These are phyloP conservation scores for Ambrosia hybrid DNA, from an alignment of 140 eudicot species.

Conservation along the genomic window DNA sequence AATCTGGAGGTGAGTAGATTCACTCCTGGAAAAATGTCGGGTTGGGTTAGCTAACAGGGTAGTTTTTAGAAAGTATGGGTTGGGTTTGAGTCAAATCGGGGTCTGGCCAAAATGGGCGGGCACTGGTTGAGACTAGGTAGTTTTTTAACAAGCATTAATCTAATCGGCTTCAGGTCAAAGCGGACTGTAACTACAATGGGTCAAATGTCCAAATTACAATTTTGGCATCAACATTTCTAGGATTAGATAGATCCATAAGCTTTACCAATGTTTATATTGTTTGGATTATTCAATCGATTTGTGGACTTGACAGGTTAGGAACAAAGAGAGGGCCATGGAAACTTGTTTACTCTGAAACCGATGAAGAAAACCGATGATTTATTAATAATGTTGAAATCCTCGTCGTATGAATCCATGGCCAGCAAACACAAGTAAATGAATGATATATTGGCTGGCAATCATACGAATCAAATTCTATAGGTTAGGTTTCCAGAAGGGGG, in stretches of 20 bases:
- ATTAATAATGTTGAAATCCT: background rate
- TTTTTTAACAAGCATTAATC: no score
- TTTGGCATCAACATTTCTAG: background rate
- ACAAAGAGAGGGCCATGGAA: conserved; percentile 77
- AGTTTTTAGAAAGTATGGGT: background rate
- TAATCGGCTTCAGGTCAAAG: background rate
- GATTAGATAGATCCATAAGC: background rate
- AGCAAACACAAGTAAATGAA: background rate
- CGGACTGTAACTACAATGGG: no score
- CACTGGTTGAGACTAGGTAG: background rate
- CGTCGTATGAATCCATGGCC: background rate
- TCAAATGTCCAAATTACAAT: background rate
- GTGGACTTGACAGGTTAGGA: conserved; percentile 49
- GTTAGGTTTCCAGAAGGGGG: conserved; percentile 3
- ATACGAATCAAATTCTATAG: conserved; percentile 11
- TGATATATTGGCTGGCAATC: background rate
- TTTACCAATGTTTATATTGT: background rate
- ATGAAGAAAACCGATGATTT: conserved; percentile 36
- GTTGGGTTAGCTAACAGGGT: background rate
- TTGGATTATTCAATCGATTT: background rate
- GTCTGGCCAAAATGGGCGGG: no score
- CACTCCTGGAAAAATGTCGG: background rate
- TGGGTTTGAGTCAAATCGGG: background rate
- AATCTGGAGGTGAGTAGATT: conserved; percentile 57
- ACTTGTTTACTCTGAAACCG: conserved; percentile 46